Base-by-base conservation (phyloP, 768 basidiomycete genomes). In the Russula ochroleuca region DNA sequence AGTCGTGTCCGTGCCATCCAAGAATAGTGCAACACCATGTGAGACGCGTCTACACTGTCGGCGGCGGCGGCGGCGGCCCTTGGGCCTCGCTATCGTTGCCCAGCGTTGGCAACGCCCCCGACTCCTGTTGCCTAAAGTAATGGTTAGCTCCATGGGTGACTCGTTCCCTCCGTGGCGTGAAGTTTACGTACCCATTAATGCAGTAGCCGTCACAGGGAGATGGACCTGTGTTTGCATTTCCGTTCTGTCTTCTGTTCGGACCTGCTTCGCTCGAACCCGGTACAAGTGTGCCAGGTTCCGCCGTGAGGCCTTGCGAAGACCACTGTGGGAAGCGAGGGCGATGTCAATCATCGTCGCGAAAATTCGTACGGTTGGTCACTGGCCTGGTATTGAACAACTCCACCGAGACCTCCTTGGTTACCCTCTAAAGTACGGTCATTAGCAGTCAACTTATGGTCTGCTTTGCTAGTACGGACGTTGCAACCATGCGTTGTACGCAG, bases 131-230 rank as follows among this genome's bases (percentile, higher is more conserved):
- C n/a, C n/a, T n/a, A n/a, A n/a, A n/a, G n/a, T n/a, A n/a, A n/a
- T n/a, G n/a, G n/a, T n/a, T 56, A 61, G 41, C 17, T 23, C 33
- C 10, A n/a, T 25, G 6, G 2, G 35, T 53, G n/a, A n/a, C n/a
- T 41, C 28, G 28, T 28, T 1, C 11, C 19, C 25, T 8, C 28
- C 5, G 28, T 28, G 28, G 28, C 28, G 28, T 19, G 14, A 59
- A 45, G 31, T n/a, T 19, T 10, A 60, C 65, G 38, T 31, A 67
- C 65, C 64, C 64, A 14, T 45, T 21, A 35, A 55, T 62, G 35
- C 57, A 61, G 51, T 68, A 68, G 28, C 67, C 67, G 23, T 68
- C 67, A 38, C 66, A 54, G 21, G 67, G 65, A 19, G 65, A 68
- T 15, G 2, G 0, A 48, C 41, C 52, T 15, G 11, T 21, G 60